Evolutionary conservation across 2,329 filamentous ascomycete species (phyloP), one percentile per base, ranked within the genome.

Genomic region (Cladosporium sp.): DNA sequence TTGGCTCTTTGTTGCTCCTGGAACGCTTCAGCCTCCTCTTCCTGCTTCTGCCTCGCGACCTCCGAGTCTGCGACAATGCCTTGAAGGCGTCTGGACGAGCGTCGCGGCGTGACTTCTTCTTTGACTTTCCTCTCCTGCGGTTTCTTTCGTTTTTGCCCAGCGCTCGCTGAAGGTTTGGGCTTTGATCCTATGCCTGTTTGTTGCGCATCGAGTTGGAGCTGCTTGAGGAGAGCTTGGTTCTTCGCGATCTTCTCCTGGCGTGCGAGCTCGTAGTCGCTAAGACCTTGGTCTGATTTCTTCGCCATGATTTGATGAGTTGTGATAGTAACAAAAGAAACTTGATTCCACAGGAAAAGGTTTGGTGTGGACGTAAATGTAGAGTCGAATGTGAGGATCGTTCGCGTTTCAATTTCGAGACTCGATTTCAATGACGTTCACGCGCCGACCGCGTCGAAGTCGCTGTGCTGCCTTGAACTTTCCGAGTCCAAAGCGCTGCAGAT

Each of bases 191-290:
- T 73, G n/a, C 85, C 85, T 0, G 88, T 83, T 0, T 85, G 79
- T 2, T 82, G 80, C 2, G 79, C 77, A 61, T 83, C 79, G 57
- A 80, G 72, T 30, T 86, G 84, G 1, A 95, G 79, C 53, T 90
- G 85, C 53, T 86, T 86, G 0, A 96, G 70, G 0, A 95, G 77
- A 65, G 85, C 88, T 67, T 92, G 85, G 59, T 94, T 93, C 48
- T 87, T 84, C 0, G 85, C 88, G 35, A 95, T 94, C 58, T 95
- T 95, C 53, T 90, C 88, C 13, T 88, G 79, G 0, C 91, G 79
- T 58, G 88, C 83, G 60, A 84, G 83, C 74, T 95, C 91, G 68
- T 95, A 96, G 33, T 89, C 88, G 68, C 87, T 94, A 59, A 94
- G 73, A 30, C 79, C 79, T 40, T 48, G 43, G 12, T 48, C 36